Conservation (phyloP, 202 grass and related monocot species). For the Elaeis oleifera region DNA sequence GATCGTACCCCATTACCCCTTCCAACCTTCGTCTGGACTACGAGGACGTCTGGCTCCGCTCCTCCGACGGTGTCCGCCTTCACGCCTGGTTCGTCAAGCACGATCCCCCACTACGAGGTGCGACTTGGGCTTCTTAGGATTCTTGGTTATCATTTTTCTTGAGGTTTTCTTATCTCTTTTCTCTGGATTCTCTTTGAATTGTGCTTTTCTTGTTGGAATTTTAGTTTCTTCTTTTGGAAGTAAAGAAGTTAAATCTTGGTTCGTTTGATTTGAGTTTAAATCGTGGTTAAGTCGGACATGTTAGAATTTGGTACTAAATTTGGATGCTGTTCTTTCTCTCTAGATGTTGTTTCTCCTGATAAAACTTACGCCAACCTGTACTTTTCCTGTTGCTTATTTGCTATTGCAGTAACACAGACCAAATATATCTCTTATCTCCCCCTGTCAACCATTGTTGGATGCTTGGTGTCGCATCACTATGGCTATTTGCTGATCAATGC, state of each 20-base stretch:
- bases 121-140: background rate
- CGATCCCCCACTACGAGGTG: constrained; percentile 47
- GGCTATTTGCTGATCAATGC: no score
- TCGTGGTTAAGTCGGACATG: no score
- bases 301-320: no score
- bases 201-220: background rate
- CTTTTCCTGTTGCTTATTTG: no score
- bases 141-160: background rate
- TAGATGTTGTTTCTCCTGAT: no score
- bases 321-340: no score
- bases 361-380: no score
- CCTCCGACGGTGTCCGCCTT: constrained; percentile 76
- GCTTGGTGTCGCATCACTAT: no score
- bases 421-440: no score
- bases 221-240: constrained; percentile 5
- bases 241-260: background rate
- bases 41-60: constrained; percentile 77
- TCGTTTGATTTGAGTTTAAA: no score
- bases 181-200: constrained; percentile 1
- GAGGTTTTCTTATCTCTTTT: background rate
- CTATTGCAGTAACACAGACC: no score
- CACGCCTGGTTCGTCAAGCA: constrained; percentile 96
- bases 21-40: constrained; percentile 52
- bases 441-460: no score
- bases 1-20: constrained; percentile 68